Conservation (phyloP, 768 basidiomycete species). For the Daedaleopsis nitida region DNA sequence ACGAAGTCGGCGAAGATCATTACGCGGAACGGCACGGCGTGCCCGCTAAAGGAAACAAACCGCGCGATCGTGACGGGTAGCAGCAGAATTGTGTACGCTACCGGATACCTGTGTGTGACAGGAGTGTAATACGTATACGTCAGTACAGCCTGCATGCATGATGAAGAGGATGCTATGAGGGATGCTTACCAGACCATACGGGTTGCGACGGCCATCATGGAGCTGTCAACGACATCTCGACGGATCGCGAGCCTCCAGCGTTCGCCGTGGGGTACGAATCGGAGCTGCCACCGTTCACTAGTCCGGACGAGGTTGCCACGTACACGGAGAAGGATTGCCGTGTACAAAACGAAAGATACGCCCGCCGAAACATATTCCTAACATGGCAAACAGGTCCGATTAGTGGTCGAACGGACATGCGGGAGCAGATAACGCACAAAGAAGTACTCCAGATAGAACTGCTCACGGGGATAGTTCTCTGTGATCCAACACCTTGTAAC, state of each 20-base stretch:
- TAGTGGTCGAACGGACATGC: not conserved
- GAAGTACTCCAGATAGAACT: constrained; percentile 46
- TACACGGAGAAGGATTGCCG: constrained; percentile 36
- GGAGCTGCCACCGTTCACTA: constrained; percentile 31
- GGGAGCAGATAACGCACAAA: constrained; percentile 35
- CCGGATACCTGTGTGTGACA: constrained; percentile 10
- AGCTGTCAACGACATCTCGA: constrained; percentile 36
- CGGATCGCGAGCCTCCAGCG: constrained; percentile 36
- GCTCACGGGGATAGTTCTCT: constrained; percentile 38
- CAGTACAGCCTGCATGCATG: not conserved
- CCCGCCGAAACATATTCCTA: constrained; percentile 39
- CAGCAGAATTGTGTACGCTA: constrained; percentile 35
- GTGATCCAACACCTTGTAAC: constrained; percentile 48
- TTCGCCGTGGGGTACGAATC: constrained; percentile 32
- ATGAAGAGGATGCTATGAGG: too few relatives aligned
- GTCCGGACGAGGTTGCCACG: constrained; percentile 38
- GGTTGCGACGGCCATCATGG: constrained; percentile 33
- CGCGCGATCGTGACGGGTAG: constrained; percentile 37
- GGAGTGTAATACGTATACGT: not conserved
- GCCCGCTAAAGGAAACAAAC: constrained; percentile 32
- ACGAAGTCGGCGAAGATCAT: constrained; percentile 36
- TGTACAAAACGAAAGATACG: constrained; percentile 37
- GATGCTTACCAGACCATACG: constrained; percentile 35
- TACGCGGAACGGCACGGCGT: constrained; percentile 29
- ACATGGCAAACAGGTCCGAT: not conserved